Evolutionary conservation across 2,329 filamentous ascomycete genomes (phyloP), one percentile per base, ranked within the genome.

Genomic region (Ramularia collo-cygni): DNA sequence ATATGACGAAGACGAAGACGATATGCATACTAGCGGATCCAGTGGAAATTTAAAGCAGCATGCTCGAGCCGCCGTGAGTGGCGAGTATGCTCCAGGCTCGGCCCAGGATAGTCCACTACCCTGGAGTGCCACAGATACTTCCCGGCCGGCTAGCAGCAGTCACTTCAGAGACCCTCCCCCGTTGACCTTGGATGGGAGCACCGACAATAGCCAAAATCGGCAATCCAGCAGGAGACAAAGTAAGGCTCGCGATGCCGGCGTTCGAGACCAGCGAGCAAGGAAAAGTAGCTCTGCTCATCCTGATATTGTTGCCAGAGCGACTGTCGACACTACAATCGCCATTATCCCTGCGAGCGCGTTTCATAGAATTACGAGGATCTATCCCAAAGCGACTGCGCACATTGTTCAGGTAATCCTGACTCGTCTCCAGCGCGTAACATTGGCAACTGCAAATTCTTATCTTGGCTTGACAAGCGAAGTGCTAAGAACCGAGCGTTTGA

Each of bases 291-390:
- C 92, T 10, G 88, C 86, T 0, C 92, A 98, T 64, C 92, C 92
- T 8, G 92, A 98, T 57, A 92, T 98, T 47, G 87, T 98, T 49
- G 92, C 90, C n/a, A 77, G 92, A 50, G 92, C 92, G 4, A 93
- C 88, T 12, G 84, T 93, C 16, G 93, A 98, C 59, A 98, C 92
- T 0, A 98, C 93, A 0, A 95, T 98, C 63, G 92, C 92, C 4
- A 93, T 98, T 48, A 98, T 98, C 42, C 93, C 93, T 1, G 92
- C 92, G 1, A 95, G 88, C 59, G 93, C 92, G 3, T 98, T 98
- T 55, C 80, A 88, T 38, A 81, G 93, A 7, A 70, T 98, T 37
- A 98, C 94, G 36, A 80, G 86, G 57, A 82, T 95, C 16, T 98
- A 96, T 54, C 92, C 92, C 8, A 94, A 93, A 66, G 89, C 93